Conservation (phyloP, 2,329 filamentous ascomycete genomes). For the Ceratocystis huliohia region DNA sequence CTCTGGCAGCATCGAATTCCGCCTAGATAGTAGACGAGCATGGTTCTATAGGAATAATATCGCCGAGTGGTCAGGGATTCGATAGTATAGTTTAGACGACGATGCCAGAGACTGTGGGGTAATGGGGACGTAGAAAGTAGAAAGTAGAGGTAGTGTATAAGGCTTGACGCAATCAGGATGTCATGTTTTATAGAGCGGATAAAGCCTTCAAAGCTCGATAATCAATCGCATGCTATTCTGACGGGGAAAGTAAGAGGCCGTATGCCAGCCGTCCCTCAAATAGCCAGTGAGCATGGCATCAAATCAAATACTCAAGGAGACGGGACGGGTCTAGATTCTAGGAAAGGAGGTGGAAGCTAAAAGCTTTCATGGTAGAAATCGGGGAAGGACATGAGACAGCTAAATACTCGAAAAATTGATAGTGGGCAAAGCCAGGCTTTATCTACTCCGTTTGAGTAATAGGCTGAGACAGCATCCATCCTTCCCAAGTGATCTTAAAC, state of each 20-base stretch:
- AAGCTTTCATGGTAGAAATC: not conserved
- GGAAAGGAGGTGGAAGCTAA: not conserved
- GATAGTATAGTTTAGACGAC: too few relatives aligned
- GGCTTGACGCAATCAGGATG: not conserved
- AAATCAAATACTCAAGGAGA: not conserved
- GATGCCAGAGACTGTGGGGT: not conserved
- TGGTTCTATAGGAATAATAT: not conserved
- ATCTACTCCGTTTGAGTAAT: not conserved
- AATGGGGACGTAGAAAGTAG: not conserved
- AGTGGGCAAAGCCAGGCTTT: not conserved
- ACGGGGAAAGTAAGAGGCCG: not conserved
- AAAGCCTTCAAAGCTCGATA: not conserved
- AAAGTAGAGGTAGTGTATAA: not conserved
- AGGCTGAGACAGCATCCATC: not conserved
- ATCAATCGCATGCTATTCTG: not conserved
- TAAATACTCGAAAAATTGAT: not conserved
- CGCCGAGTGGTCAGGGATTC: not conserved
- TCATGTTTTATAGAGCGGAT: not conserved
- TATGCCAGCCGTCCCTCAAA: not conserved
- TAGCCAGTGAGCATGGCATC: not conserved
- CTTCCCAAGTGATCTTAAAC: not conserved
- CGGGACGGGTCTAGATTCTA: not conserved
- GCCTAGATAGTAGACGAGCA: not conserved
- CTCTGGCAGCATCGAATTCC: not conserved
- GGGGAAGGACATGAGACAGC: not conserved